phyloP scores from a whole-genome alignment of 345 rosid species.

The Xanthoceras sorbifolium region DNA sequence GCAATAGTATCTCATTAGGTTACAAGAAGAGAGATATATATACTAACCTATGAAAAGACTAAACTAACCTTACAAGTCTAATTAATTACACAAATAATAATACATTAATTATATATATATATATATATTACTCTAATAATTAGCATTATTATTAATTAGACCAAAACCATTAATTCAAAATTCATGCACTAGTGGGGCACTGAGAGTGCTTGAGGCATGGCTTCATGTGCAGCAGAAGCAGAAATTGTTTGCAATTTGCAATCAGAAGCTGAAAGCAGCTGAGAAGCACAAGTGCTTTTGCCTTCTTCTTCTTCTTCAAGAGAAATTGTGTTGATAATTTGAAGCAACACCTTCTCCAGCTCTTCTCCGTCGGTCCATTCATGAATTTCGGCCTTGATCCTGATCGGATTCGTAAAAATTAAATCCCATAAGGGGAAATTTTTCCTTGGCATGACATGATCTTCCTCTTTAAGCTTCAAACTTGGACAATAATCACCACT shows the following conservation, averaged over 20 bases:
- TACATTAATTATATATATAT: no score
- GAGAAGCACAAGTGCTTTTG: not conserved
- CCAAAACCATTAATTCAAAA: not conserved
- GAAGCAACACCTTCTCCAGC: constrained; percentile 46
- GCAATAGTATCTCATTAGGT: no score
- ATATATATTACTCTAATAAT: no score
- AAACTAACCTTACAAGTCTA: no score
- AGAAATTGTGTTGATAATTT: constrained; percentile 30
- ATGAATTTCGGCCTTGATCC: constrained; percentile 62
- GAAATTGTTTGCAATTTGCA: constrained; percentile 54
- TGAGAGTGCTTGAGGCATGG: constrained; percentile 40
- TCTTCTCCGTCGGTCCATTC: constrained; percentile 79
- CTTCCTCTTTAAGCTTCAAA: constrained; percentile 57
- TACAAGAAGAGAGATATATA: no score
- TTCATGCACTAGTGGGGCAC: constrained; percentile 37
- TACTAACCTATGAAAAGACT: no score
- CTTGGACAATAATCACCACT: constrained; percentile 82
- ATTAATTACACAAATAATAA: no score
- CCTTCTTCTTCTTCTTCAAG: constrained; percentile 20
- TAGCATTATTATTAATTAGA: no score
- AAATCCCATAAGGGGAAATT: constrained; percentile 80
- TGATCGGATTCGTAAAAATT: constrained; percentile 51
- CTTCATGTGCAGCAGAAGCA: constrained; percentile 30
- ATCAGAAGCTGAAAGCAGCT: constrained; percentile 37
- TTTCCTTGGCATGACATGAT: constrained; percentile 84